A percentile compares a stretch with the other conserved stretches of the same genome.
phyloP scores from a whole-genome alignment of 495 filamentous ascomycete species.

The Trichoderma reesei region DNA sequence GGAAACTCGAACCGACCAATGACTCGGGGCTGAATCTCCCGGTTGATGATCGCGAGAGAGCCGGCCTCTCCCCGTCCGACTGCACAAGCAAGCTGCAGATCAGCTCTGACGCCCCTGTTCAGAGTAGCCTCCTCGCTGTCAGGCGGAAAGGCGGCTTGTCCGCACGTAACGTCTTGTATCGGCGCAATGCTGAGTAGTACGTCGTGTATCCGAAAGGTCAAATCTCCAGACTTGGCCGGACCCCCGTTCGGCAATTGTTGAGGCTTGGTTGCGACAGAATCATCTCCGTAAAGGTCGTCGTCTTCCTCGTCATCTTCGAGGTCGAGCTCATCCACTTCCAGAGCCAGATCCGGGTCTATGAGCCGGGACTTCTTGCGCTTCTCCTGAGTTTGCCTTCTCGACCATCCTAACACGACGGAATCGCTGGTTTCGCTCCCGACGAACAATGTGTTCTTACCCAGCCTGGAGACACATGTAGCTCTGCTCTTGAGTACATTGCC shows the following conservation, averaged over 20 bases:
- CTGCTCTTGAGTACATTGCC: constrained; percentile 50
- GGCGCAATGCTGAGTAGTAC: constrained; percentile 65
- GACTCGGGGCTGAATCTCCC: constrained; percentile 58
- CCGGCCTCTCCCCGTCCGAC: constrained; percentile 61
- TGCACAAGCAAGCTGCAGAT: constrained; percentile 62
- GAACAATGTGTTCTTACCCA: constrained; percentile 68
- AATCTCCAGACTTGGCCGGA: constrained; percentile 44
- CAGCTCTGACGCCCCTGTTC: constrained; percentile 34
- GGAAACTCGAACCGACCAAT: constrained; percentile 53
- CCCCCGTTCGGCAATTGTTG: constrained; percentile 20
- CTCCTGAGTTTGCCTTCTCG: constrained; percentile 42
- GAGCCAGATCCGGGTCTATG: constrained; percentile 40
- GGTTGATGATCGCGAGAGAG: constrained; percentile 62
- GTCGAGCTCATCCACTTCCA: constrained; percentile 43
- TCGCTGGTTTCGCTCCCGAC: constrained; percentile 78
- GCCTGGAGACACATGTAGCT: constrained; percentile 56
- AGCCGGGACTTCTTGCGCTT: constrained; percentile 39
- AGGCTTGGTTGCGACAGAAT: constrained; percentile 26
- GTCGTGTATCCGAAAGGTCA: constrained; percentile 70
- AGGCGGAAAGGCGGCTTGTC: constrained; percentile 35
- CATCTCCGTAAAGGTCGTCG: constrained; percentile 62
- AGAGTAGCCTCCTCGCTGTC: constrained; percentile 36
- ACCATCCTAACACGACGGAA: constrained; percentile 73
- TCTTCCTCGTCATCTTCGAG: constrained; percentile 46
- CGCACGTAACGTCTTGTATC: constrained; percentile 60